These are phyloP conservation scores for Saccharomycopsis hybrid DNA, from an alignment of 1,139 yeast genomes.

Conservation along the genomic window DNA sequence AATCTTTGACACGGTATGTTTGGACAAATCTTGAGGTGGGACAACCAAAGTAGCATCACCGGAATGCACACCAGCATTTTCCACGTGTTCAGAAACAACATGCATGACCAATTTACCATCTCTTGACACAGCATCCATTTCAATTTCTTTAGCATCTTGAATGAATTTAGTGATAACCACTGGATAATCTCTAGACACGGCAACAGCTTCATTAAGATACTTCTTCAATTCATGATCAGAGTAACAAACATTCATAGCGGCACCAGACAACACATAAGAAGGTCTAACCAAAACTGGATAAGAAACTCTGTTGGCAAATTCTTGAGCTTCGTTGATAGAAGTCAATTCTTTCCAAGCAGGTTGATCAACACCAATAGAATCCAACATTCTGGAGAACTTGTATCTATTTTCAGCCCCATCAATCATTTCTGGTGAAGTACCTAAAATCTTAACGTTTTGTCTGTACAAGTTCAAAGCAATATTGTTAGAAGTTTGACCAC, in stretches of 20 bases:
- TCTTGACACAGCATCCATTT: constrained; percentile 97
- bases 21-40: constrained; percentile 94
- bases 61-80: constrained; percentile 98
- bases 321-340: constrained; percentile 88
- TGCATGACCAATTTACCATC: constrained; percentile 95
- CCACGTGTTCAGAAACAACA: constrained; percentile 97
- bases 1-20: constrained; percentile 85
- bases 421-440: constrained; percentile 97
- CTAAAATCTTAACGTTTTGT: constrained; percentile 91
- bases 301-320: constrained; percentile 82
- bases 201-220: constrained; percentile 89
- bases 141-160: constrained; percentile 96
- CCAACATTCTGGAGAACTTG: constrained; percentile 97
- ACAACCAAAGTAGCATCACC: constrained; percentile 98
- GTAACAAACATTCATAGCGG: constrained; percentile 97
- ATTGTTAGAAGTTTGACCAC: constrained; percentile 97
- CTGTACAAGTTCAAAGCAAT: constrained; percentile 92
- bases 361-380: constrained; percentile 94
- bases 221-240: constrained; percentile 83
- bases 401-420: constrained; percentile 98
- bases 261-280: constrained; percentile 95
- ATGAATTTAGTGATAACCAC: constrained; percentile 96
- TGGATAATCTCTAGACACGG: constrained; percentile 96
- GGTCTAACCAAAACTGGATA: constrained; percentile 98
- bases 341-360: constrained; percentile 99